A percentile compares a stretch with the other conserved stretches of the same genome.
Conservation (phyloP, 768 basidiomycete genomes). For the Amylocystis lapponica region DNA sequence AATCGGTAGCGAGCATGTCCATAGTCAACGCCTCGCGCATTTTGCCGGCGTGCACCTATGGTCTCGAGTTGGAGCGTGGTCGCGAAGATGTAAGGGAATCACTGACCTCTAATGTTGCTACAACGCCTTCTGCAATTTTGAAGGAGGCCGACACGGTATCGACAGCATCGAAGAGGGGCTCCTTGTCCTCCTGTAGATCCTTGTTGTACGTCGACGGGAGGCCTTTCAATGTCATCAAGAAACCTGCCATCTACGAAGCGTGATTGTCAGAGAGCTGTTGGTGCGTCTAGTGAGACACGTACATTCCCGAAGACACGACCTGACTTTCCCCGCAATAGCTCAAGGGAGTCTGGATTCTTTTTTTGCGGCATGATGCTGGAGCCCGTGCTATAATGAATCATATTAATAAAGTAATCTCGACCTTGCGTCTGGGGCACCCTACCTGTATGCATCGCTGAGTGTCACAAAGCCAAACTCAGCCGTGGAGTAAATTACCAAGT, state of each 20-base stretch:
- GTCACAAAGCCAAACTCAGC: slow-evolving; percentile 96
- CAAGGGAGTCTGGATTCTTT: slow-evolving; percentile 96
- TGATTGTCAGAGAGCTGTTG: background rate
- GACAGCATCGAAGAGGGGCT: slow-evolving; percentile 91
- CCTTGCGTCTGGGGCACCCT: background rate
- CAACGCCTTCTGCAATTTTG: slow-evolving; percentile 90
- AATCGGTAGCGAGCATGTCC: slow-evolving; percentile 98
- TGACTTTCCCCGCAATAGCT: slow-evolving; percentile 91
- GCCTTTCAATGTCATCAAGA: slow-evolving; percentile 96
- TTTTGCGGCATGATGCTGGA: slow-evolving; percentile 99
- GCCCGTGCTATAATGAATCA: slow-evolving; percentile 62
- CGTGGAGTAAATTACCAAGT: slow-evolving; percentile 93
- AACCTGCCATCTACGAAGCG: slow-evolving; percentile 81
- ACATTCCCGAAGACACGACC: slow-evolving; percentile 94
- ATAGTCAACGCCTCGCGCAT: slow-evolving; percentile 90
- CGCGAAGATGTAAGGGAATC: background rate
- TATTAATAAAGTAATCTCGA: slow-evolving; percentile 2
- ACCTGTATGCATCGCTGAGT: slow-evolving; percentile 98
- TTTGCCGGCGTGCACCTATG: slow-evolving; percentile 79
- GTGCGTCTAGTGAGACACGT: slow-evolving; percentile 18
- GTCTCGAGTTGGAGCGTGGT: background rate
- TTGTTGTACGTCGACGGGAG: slow-evolving; percentile 99
- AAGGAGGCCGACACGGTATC: slow-evolving; percentile 86
- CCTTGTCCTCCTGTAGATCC: slow-evolving; percentile 98
- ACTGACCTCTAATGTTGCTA: slow-evolving; percentile 81